Conservation (phyloP, 768 basidiomycete species). For the Tephrocybe sp. region DNA sequence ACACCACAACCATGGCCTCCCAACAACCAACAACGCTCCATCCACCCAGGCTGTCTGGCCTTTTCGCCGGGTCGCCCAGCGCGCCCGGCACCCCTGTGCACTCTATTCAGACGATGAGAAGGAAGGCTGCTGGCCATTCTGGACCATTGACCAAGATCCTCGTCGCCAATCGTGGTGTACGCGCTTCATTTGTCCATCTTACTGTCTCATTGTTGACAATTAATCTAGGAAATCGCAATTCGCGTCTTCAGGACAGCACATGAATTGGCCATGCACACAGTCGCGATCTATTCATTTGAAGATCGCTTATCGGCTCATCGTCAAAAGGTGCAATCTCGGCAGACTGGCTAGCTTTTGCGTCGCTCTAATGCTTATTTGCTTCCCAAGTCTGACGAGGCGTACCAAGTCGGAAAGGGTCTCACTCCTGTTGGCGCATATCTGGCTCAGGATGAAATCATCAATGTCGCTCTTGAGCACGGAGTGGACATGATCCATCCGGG, state of each 20-base stretch:
- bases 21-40: conserved; percentile 49
- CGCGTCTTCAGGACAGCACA: conserved; percentile 98
- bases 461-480: conserved; percentile 94
- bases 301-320: conserved; percentile 96
- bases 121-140: conserved; percentile 88
- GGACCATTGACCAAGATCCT: conserved; percentile 91
- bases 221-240: conserved; percentile 92
- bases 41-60: conserved; percentile 71
- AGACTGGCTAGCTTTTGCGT: conserved; percentile 7
- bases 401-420: conserved; percentile 94
- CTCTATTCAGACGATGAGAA: conserved; percentile 87
- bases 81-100: conserved; percentile 85
- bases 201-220: conserved; percentile 7
- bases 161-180: conserved; percentile 88
- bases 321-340: conserved; percentile 71
- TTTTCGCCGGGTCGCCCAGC: conserved; percentile 74
- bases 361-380: conserved; percentile 30
- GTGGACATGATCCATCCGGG: conserved; percentile 99
- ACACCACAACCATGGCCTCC: conserved; percentile 43
- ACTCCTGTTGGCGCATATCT: conserved; percentile 98
- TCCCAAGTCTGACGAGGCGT: conserved; percentile 91
- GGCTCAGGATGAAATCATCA: conserved; percentile 96
- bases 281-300: conserved; percentile 97
- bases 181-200: conserved; percentile 26
- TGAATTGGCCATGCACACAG: conserved; percentile 98